phyloP scores from a whole-genome alignment of 176 grass and related monocot species.

The Saccharum officinarum region DNA sequence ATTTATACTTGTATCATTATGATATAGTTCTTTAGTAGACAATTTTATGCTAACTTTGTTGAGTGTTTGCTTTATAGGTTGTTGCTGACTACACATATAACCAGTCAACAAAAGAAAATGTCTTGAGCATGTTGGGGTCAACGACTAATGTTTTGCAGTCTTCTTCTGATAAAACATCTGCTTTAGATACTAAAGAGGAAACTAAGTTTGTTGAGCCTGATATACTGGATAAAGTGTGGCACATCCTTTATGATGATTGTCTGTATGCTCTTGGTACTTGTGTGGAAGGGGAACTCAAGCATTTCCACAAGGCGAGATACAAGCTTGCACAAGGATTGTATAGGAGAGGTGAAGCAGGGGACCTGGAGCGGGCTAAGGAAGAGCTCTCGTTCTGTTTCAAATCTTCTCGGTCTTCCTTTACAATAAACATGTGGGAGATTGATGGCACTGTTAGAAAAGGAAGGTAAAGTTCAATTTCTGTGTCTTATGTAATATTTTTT shows the following conservation, averaged over 20 bases:
- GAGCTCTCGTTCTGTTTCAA: constrained; percentile 99
- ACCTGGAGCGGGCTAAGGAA: constrained; percentile 81
- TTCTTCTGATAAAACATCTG: constrained; percentile 42
- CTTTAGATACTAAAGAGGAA: constrained; percentile 44
- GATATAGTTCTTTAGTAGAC: not conserved
- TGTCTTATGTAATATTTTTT: not conserved
- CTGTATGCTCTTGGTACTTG: constrained; percentile 79
- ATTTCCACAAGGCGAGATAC: constrained; percentile 96
- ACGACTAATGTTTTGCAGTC: constrained; percentile 47
- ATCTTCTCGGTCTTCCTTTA: constrained; percentile 93
- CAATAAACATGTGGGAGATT: constrained; percentile 98
- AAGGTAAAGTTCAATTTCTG: constrained; percentile 54
- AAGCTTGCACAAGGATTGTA: constrained; percentile 90
- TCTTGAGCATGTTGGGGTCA: constrained; percentile 64
- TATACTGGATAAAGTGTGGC: constrained; percentile 84
- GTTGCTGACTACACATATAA: constrained; percentile 77
- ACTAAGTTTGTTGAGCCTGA: constrained; percentile 58
- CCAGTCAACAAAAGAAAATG: constrained; percentile 68
- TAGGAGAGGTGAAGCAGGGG: constrained; percentile 74
- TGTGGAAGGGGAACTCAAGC: constrained; percentile 91
- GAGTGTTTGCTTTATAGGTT: constrained; percentile 57
- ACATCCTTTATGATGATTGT: constrained; percentile 95
- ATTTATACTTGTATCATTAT: not conserved
- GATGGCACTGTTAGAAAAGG: constrained; percentile 90
- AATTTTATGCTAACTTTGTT: constrained; percentile 30